Conservation (phyloP, 108 stramenopile genomes). For the Nitzschia sp. region DNA sequence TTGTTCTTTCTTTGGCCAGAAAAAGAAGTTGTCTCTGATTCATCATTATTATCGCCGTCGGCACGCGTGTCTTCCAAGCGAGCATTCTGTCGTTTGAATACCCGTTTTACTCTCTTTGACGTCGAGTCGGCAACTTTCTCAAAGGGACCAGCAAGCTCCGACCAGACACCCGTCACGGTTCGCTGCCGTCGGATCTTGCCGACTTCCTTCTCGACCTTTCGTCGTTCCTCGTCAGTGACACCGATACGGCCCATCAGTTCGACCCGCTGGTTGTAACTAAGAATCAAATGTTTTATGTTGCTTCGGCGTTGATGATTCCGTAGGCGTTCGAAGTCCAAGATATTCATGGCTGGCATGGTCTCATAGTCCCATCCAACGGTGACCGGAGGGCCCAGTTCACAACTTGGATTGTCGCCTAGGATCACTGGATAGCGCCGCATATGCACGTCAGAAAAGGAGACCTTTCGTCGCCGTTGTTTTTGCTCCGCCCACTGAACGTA, state of each 20-base stretch:
- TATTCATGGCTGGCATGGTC: constrained; percentile 5
- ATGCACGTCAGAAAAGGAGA: constrained; percentile 27
- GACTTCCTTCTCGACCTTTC: constrained; percentile 3
- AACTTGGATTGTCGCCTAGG: constrained; percentile 52
- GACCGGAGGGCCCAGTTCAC: constrained; percentile 41
- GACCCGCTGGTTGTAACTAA: background rate
- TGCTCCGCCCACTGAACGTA: constrained; percentile 3
- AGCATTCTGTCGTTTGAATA: background rate
- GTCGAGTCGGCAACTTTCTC: background rate
- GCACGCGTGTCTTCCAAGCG: background rate
- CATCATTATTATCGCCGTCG: background rate
- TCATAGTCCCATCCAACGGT: constrained; percentile 46
- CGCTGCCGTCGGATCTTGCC: constrained; percentile 2
- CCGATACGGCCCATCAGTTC: background rate
- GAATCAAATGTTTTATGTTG: background rate
- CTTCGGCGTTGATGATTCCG: constrained; percentile 3
- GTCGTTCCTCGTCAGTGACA: background rate
- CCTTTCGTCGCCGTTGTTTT: background rate
- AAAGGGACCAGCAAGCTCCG: background rate
- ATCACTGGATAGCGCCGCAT: constrained; percentile 45
- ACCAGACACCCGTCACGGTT: background rate
- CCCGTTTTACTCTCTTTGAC: background rate
- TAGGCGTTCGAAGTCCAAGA: constrained; percentile 37
- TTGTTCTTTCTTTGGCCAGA: background rate
- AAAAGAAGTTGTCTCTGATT: background rate